Conservation (phyloP, 2,329 filamentous ascomycete species). For the Calonectria honghensis region DNA sequence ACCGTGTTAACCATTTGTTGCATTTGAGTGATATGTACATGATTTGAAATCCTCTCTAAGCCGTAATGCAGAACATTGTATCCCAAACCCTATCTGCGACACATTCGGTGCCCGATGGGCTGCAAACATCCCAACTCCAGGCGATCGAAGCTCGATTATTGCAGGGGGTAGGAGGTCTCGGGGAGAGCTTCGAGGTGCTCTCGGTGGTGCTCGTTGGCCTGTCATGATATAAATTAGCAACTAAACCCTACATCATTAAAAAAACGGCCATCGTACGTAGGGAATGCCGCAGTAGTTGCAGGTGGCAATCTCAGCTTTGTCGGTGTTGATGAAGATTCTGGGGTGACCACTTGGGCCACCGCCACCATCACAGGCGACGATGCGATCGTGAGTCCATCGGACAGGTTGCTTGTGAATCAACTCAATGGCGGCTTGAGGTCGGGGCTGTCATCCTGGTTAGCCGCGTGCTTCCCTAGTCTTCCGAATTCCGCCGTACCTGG, state of each 20-base stretch:
- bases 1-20: constrained; percentile 45
- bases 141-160: constrained; percentile 58
- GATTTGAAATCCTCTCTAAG: constrained; percentile 39
- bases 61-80: constrained; percentile 43
- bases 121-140: constrained; percentile 41
- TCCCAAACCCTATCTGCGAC: constrained; percentile 33
- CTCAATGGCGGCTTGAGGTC: constrained; percentile 92
- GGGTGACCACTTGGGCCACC: constrained; percentile 94
- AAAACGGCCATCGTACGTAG: constrained; percentile 80
- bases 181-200: constrained; percentile 89
- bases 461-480: constrained; percentile 35
- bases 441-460: constrained; percentile 77
- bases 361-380: constrained; percentile 93
- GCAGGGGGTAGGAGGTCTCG: constrained; percentile 87
- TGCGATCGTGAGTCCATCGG: constrained; percentile 87
- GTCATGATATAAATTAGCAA: constrained; percentile 39
- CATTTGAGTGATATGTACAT: constrained; percentile 55
- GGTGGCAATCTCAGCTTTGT: constrained; percentile 93
- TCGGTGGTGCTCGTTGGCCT: constrained; percentile 95
- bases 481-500: constrained; percentile 78
- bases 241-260: neutral
- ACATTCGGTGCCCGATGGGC: constrained; percentile 41
- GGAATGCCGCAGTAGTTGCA: constrained; percentile 97
- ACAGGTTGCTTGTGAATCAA: constrained; percentile 98
- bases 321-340: constrained; percentile 96